Evolutionary conservation across 2,329 filamentous ascomycete genomes (phyloP).

Genomic region (Aureobasidium sp.): DNA sequence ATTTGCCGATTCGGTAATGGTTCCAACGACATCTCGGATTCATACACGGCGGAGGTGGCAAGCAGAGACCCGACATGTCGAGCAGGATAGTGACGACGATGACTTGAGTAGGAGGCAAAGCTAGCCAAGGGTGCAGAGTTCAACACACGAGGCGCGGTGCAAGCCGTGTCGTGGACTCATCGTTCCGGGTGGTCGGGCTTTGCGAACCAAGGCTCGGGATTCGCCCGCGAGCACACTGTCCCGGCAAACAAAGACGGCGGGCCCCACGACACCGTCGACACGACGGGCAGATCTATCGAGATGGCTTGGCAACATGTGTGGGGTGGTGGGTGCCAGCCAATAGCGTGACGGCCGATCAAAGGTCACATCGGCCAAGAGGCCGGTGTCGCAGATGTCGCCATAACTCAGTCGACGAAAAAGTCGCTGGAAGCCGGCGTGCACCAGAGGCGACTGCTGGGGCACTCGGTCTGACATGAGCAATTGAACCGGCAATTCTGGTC

Average conservation of each 20-base stretch:
- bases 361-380: not conserved
- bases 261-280: not conserved
- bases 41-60: not conserved
- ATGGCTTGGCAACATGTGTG: slow-evolving; percentile 4
- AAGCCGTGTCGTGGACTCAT: not conserved
- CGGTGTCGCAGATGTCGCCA: not conserved
- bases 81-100: not conserved
- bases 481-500: slow-evolving; percentile 9
- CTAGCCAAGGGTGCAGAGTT: not conserved
- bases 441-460: not conserved
- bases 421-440: not conserved
- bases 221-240: not conserved
- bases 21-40: not conserved
- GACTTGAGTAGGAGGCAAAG: not conserved
- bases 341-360: not conserved
- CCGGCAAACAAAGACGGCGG: not conserved
- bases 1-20: not conserved
- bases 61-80: not conserved
- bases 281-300: not conserved
- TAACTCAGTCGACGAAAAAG: not conserved
- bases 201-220: not conserved
- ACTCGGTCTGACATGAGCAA: slow-evolving; percentile 10
- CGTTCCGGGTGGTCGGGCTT: not conserved
- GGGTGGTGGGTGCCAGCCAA: not conserved
- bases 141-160: not conserved